Percentiles rank a stretch among this genome's conserved stretches.
Evolutionary conservation across 805 yeast genomes (phyloP).

Genomic region (Wickerhamomyces subpelliculosus): DNA sequence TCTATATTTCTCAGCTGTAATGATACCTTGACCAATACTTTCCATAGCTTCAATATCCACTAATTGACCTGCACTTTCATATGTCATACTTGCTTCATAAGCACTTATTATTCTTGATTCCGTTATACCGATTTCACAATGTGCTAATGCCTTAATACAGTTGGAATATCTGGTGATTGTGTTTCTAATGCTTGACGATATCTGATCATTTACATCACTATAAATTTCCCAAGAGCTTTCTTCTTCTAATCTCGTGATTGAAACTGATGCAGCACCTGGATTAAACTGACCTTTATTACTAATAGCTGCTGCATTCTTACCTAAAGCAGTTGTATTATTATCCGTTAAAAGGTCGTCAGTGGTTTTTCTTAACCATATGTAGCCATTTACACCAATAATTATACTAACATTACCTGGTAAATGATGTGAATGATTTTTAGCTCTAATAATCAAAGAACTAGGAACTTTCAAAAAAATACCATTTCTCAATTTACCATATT

Average conservation of each 20-base stretch:
- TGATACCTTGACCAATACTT: slow-evolving; percentile 62
- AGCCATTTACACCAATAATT: slow-evolving; percentile 93
- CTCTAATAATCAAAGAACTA: slow-evolving; percentile 70
- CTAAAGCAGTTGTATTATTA: slow-evolving; percentile 20
- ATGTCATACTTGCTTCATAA: slow-evolving; percentile 85
- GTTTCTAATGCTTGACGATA: slow-evolving; percentile 52
- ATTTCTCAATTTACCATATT: slow-evolving; percentile 91
- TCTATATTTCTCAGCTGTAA: slow-evolving; percentile 69
- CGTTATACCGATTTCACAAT: slow-evolving; percentile 79
- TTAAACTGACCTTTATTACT: slow-evolving; percentile 30
- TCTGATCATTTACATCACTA: slow-evolving; percentile 76
- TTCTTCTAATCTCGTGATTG: slow-evolving; percentile 83
- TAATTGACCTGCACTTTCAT: slow-evolving; percentile 60
- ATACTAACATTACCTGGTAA: slow-evolving; percentile 93
- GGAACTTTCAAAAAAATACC: slow-evolving; percentile 83
- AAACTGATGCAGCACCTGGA: slow-evolving; percentile 53
- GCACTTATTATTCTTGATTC: slow-evolving; percentile 74
- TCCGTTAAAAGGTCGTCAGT: slow-evolving; percentile 25
- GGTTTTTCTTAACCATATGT: slow-evolving; percentile 82
- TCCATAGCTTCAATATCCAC: slow-evolving; percentile 70
- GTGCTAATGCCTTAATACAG: slow-evolving; percentile 75
- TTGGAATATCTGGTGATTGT: slow-evolving; percentile 82
- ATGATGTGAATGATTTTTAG: slow-evolving; percentile 80
- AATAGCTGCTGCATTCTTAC: slow-evolving; percentile 28
- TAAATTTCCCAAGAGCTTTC: slow-evolving; percentile 95